Evolutionary conservation across 352 stramenopile genomes (phyloP), one percentile per base, ranked within the genome.

Genomic region (Globisporangium uncinulatum): DNA sequence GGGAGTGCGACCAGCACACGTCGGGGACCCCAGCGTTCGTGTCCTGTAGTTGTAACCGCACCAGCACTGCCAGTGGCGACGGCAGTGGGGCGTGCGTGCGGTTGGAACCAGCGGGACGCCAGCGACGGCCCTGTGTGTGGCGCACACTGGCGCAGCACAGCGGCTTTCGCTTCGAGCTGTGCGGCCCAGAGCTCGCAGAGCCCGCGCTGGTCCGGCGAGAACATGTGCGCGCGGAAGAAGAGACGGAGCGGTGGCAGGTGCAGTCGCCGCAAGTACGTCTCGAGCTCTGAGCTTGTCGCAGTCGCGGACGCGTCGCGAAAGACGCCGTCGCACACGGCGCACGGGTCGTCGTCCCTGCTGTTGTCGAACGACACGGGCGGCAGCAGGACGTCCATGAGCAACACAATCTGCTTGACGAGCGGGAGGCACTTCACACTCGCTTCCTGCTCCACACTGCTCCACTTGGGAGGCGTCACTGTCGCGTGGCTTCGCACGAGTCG

Each of bases 151-250:
- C 74, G 70, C 53, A 69, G 63, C 58, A 91, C 79, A 0, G 82
- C 82, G n/a, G 79, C 76, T 51, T 82, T 83, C 15, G 79, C 73
- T 61, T 92, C 79, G 20, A 89, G 67, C 49, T 92, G 79, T 19
- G 82, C 82, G 1, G 66, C 73, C 82, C 82, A 92, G 19, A 89
- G 65, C 54, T 92, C 66, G n/a, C 79, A 89, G 20, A 92, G 61
- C 2, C 65, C 61, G 19, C 82, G 76, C 46, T 92, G 82, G 24
- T 67, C 67, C 2, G 66, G 60, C 0, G 82, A 66, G 53, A 92
- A 88, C 37, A 82, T 78, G 20, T 87, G 68, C 8, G 51, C 63
- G 31, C 79, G 69, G 57, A 92, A 92, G 42, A 92, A 87, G 15
- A 81, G 62, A 15, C 73, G 74, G n/a, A 92, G 56, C 24, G 79